Conservation (phyloP, 2,329 filamentous ascomycete species). For the Didymella pinodella region DNA sequence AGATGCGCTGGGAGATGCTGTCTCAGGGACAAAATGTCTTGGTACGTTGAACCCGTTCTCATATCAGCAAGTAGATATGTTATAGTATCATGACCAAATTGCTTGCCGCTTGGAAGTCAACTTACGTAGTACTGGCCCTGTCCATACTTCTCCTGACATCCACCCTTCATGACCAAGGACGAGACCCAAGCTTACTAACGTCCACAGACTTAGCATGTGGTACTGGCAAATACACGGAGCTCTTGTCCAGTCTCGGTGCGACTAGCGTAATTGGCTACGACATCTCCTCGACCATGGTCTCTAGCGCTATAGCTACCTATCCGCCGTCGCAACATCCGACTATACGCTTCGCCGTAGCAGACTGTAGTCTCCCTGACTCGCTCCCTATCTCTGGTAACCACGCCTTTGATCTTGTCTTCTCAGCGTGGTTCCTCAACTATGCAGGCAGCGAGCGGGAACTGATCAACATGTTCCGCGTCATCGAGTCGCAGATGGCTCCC, state of each 20-base stretch:
- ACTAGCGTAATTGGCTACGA: conserved; percentile 34
- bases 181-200: background rate
- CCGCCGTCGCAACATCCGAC: conserved; percentile 23
- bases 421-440: conserved; percentile 46
- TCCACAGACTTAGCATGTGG: conserved; percentile 42
- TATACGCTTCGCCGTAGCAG: conserved; percentile 33
- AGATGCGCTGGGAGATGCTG: conserved; percentile 32
- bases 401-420: conserved; percentile 39
- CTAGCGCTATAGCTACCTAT: conserved; percentile 29
- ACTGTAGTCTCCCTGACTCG: conserved; percentile 32
- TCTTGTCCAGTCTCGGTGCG: conserved; percentile 35
- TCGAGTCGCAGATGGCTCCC: conserved; percentile 25
- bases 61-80: background rate
- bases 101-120: background rate
- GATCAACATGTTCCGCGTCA: conserved; percentile 35
- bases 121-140: background rate
- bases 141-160: background rate
- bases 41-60: conserved; percentile 27
- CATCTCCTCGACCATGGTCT: conserved; percentile 41
- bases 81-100: background rate
- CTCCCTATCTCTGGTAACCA: background rate
- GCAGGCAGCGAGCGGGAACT: conserved; percentile 35
- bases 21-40: conserved; percentile 35
- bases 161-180: too few species aligned
- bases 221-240: conserved; percentile 37